These are phyloP conservation scores for Mycena albidolilacea DNA, from an alignment of 768 basidiomycete species.

Conservation along the genomic window DNA sequence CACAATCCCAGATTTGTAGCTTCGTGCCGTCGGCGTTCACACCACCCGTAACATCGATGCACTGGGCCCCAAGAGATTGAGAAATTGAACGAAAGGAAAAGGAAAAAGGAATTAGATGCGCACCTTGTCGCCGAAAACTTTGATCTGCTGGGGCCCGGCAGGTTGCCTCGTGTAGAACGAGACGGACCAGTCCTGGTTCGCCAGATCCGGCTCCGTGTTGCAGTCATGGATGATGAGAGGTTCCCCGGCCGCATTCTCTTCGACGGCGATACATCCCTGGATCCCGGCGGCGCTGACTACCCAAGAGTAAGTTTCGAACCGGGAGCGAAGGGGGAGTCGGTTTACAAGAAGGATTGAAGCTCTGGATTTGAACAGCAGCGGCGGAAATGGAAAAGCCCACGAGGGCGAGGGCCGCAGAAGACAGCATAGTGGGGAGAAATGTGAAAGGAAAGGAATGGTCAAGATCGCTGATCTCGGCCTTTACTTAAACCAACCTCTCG, in stretches of 20 bases:
- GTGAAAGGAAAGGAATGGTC: too few species aligned
- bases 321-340: neutral
- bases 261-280: conserved; percentile 22
- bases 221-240: conserved; percentile 23
- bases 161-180: conserved; percentile 19
- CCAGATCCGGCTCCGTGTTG: conserved; percentile 13
- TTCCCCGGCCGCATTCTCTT: conserved; percentile 6
- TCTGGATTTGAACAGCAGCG: conserved; percentile 6
- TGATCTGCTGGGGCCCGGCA: conserved; percentile 26
- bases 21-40: conserved; percentile 42
- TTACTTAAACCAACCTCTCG: too few species aligned
- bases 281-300: conserved; percentile 10
- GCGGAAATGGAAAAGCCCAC: neutral
- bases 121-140: conserved; percentile 26
- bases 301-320: neutral
- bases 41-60: conserved; percentile 43
- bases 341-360: neutral
- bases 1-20: conserved; percentile 44
- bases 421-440: neutral
- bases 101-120: neutral
- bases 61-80: conserved; percentile 17
- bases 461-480: too few species aligned
- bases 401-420: neutral
- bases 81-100: neutral
- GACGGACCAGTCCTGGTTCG: conserved; percentile 20